Evolutionary conservation across 768 basidiomycete genomes (phyloP), one percentile per base, ranked within the genome.

Genomic region (Serpula lacrymans): DNA sequence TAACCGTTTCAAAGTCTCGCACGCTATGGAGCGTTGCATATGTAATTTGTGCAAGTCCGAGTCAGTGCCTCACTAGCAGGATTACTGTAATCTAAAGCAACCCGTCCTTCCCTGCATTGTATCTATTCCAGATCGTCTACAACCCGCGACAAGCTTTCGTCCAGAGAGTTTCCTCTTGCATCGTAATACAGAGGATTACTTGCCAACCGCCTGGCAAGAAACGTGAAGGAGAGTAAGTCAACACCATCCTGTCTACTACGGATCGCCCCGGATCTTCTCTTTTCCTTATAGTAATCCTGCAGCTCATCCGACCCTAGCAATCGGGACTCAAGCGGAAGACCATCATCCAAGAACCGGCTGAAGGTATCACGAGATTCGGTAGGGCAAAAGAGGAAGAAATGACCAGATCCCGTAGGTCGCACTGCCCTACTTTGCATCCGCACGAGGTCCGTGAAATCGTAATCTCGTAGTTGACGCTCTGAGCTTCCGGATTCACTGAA

Each of bases 381-480:
- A 50, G 92, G 94, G 60, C 95, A 97, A 57, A 99, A 88, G 33
- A 98, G 64, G 53, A 85, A 72, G 65, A 95, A 93, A 42, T 74
- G 72, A 1, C 89, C 86, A 0, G 67, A 49, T 8, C 69, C 71
- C 1, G 70, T 64, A 48, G 82, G 79, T 40, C 74, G 75, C 10
- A 91, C 75, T 3, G 93, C 93, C 23, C 80, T 77, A 40, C 88
- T 80, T 62, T 98, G 94, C 94, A 99, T 98, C 42, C 80, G 82
- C 37, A 88, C 80, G 25, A 99, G 63, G 51, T 98, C 93, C 14
- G 78, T 71, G 26, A 95, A 65, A 0, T 69, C 68, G 60, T 98
- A 98, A 57, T 93, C 91, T 31, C 74, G 73, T 36, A 95, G 57
- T 51, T 85, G 82, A 17, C 86, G 78, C 45, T 83, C 80, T 7